These are phyloP conservation scores for Bruguiera hainesii DNA, from an alignment of 441 rosid species.

Conservation along the genomic window DNA sequence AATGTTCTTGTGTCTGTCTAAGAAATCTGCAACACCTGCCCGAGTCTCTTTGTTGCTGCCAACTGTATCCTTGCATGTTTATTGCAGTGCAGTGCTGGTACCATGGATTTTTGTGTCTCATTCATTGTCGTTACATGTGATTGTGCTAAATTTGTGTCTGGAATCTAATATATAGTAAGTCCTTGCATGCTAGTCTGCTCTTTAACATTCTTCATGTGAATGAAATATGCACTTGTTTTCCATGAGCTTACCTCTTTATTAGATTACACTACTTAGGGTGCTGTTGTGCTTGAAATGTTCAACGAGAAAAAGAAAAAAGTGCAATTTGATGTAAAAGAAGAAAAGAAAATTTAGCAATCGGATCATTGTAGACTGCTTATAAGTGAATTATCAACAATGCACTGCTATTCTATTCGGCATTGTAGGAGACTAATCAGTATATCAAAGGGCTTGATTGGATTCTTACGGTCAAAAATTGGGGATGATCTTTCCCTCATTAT, in stretches of 20 bases:
- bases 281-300: background rate
- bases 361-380: too few species aligned
- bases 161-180: background rate
- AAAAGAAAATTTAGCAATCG: too few species aligned
- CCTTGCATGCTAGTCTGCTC: background rate
- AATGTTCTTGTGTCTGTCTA: constrained; percentile 23
- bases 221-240: background rate
- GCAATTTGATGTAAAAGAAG: too few species aligned
- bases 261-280: background rate
- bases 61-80: constrained; percentile 28
- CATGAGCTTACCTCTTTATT: background rate
- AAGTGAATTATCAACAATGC: too few species aligned
- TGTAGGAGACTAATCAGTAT: too few species aligned
- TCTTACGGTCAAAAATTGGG: background rate
- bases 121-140: constrained; percentile 22
- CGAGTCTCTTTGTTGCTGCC: constrained; percentile 29
- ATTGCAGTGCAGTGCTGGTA: constrained; percentile 18
- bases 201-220: constrained; percentile 3
- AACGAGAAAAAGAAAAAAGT: too few species aligned
- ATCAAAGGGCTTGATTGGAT: background rate
- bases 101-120: constrained; percentile 25
- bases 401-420: too few species aligned
- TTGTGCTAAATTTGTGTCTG: constrained; percentile 11
- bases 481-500: background rate
- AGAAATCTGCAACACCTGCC: constrained; percentile 26